phyloP scores from a whole-genome alignment of 176 grass and related monocot species.

The Phoenix dactylifera region DNA sequence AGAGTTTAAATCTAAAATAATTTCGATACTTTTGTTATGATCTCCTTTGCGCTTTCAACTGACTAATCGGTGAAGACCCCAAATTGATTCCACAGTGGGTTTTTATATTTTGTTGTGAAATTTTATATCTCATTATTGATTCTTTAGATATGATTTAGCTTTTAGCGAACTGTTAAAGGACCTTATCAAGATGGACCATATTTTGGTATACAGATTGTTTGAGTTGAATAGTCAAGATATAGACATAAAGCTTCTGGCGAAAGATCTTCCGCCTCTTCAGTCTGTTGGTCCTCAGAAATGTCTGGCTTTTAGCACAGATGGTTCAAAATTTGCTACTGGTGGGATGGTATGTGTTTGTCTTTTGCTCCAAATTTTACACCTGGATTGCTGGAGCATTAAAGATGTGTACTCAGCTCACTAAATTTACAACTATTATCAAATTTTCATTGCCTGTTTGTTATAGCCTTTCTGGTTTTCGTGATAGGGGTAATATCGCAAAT shows the following conservation, averaged over 20 bases:
- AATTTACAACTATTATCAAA: too few species aligned
- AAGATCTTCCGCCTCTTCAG: conserved; percentile 44
- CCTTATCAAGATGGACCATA: not conserved
- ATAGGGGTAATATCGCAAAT: too few species aligned
- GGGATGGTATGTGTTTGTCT: conserved; percentile 53
- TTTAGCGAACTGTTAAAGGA: conserved; percentile 4
- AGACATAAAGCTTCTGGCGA: conserved; percentile 34
- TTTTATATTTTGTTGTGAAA: too few species aligned
- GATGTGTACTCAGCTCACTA: not conserved
- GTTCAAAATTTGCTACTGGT: conserved; percentile 82
- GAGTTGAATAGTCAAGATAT: conserved; percentile 66
- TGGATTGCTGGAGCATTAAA: not conserved
- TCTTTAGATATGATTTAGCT: conserved; percentile 2
- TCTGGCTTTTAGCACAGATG: conserved; percentile 89
- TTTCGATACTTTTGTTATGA: too few species aligned
- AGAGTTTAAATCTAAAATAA: too few species aligned
- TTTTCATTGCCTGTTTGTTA: too few species aligned
- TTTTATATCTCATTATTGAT: too few species aligned
- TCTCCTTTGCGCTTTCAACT: too few species aligned
- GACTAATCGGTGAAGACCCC: too few species aligned
- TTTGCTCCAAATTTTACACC: not conserved
- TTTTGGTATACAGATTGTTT: conserved; percentile 40
- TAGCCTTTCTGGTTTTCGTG: too few species aligned
- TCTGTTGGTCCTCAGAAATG: conserved; percentile 86
- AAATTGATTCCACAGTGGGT: too few species aligned